phyloP scores from a whole-genome alignment of 140 eudicot genomes.

The Cichorium intybus region DNA sequence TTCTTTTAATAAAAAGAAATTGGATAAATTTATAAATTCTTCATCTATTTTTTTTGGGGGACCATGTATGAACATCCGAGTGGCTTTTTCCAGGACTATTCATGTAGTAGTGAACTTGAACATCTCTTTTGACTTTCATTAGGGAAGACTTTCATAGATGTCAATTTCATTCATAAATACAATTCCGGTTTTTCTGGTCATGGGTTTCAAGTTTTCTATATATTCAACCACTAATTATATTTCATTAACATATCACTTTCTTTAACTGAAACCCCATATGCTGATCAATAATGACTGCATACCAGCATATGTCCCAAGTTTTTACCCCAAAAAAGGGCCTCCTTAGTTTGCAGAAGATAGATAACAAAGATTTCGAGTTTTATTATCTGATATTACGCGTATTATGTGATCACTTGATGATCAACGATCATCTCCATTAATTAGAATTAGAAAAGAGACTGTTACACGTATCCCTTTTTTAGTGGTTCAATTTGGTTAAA shows the following conservation, averaged over 20 bases:
- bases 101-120: slow-evolving; percentile 2
- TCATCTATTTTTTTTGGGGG: background rate
- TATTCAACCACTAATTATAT: background rate
- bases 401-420: slow-evolving; percentile 15
- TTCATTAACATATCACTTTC: background rate
- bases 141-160: slow-evolving; percentile 7
- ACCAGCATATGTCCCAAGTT: slow-evolving; percentile 11
- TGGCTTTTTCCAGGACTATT: background rate
- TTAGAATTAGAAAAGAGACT: slow-evolving; percentile 18
- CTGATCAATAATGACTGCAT: slow-evolving; percentile 22
- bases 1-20: background rate
- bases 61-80: background rate
- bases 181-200: background rate
- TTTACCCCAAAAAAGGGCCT: background rate
- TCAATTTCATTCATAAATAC: slow-evolving; percentile 8
- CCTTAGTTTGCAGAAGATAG: background rate
- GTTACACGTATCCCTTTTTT: slow-evolving; percentile 19
- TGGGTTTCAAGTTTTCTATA: background rate
- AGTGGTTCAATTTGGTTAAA: slow-evolving; percentile 27
- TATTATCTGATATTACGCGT: slow-evolving; percentile 19
- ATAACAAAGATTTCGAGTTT: slow-evolving; percentile 2
- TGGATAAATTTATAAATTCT: background rate
- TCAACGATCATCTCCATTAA: slow-evolving; percentile 3
- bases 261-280: slow-evolving; percentile 16
- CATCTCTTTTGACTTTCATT: slow-evolving; percentile 8